Evolutionary conservation across 2,329 filamentous ascomycete species (phyloP).

Genomic region (Daldinia sp.): DNA sequence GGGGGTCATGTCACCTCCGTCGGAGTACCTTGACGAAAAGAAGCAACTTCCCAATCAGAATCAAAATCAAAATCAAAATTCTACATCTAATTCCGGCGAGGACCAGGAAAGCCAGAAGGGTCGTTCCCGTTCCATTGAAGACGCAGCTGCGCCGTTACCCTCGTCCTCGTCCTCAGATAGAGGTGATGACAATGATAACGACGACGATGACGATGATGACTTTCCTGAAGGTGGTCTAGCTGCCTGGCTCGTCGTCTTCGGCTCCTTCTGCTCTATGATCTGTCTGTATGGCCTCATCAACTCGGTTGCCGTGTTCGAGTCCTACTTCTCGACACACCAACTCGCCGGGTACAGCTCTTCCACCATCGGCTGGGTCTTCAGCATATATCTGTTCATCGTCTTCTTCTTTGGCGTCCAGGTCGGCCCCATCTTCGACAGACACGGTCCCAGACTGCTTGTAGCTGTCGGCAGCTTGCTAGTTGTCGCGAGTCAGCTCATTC

Average conservation of each 20-base stretch:
- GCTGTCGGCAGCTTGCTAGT: slow-evolving; percentile 71
- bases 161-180: slow-evolving; percentile 11
- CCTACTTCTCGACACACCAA: slow-evolving; percentile 80
- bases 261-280: slow-evolving; percentile 77
- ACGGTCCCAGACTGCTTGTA: slow-evolving; percentile 77
- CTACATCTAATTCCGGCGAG: slow-evolving; percentile 8
- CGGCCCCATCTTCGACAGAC: slow-evolving; percentile 83
- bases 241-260: slow-evolving; percentile 83
- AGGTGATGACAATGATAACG: slow-evolving; percentile 25
- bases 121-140: slow-evolving; percentile 22
- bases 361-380: slow-evolving; percentile 87
- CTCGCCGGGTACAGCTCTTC: slow-evolving; percentile 74
- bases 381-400: slow-evolving; percentile 81
- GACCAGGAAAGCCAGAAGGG: slow-evolving; percentile 20
- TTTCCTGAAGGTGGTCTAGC: slow-evolving; percentile 81
- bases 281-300: slow-evolving; percentile 80
- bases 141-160: slow-evolving; percentile 6
- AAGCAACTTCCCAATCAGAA: slow-evolving; percentile 25
- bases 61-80: neutral
- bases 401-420: slow-evolving; percentile 87
- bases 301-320: slow-evolving; percentile 80
- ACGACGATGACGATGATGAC: slow-evolving; percentile 36
- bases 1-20: slow-evolving; percentile 33
- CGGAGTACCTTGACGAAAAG: slow-evolving; percentile 43
- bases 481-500: slow-evolving; percentile 71